Conservation (phyloP, 768 basidiomycete genomes). For the Rhizopogon sp. region DNA sequence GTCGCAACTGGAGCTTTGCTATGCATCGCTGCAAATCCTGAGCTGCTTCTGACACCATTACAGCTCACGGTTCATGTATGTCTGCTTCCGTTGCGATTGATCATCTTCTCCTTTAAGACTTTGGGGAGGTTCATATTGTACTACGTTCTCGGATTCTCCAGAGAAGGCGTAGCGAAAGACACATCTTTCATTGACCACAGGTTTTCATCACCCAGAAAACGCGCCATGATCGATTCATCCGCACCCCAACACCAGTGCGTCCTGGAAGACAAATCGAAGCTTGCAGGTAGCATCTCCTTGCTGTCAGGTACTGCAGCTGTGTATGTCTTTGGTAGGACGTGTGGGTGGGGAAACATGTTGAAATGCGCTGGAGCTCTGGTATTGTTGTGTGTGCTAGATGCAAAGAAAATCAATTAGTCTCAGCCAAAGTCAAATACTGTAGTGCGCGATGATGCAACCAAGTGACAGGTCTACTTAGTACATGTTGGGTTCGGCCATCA, state of each 20-base stretch:
- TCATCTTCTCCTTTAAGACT: background rate
- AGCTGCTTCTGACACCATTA: background rate
- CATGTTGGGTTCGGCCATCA: too few relatives aligned
- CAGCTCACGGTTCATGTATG: too few relatives aligned
- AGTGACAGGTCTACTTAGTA: too few relatives aligned
- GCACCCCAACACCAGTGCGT: conserved; percentile 3
- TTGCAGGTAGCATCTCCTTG: background rate
- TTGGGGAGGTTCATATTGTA: background rate
- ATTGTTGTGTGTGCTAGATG: background rate
- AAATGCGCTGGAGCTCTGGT: background rate
- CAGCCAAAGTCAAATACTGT: too few relatives aligned
- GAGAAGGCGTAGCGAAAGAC: background rate
- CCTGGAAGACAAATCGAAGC: background rate
- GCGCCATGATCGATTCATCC: background rate
- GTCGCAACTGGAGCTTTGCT: background rate
- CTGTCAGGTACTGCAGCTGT: background rate
- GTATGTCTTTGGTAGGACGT: background rate
- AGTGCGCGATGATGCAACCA: too few relatives aligned
- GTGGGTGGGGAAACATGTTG: background rate
- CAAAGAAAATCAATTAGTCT: background rate
- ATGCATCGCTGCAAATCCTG: background rate
- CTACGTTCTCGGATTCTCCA: background rate
- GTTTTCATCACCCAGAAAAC: background rate
- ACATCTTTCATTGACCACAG: background rate
- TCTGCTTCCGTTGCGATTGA: background rate